Base-by-base conservation (phyloP, 805 yeast species). In the Candida multigemmis region DNA sequence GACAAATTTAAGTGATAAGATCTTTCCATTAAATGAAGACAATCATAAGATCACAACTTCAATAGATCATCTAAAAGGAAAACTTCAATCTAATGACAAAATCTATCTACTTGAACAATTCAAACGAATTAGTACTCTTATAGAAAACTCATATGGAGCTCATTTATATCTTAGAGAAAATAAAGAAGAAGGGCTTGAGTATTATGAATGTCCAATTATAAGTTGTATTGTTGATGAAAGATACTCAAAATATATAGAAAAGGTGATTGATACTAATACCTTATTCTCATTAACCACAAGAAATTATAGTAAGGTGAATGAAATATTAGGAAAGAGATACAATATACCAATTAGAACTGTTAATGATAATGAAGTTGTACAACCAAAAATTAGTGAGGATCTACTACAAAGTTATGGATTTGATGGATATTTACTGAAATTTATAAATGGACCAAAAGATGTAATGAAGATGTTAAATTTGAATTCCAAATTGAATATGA, bases 351-450 rank as follows among this genome's bases (percentile, higher is more conserved):
- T 77, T 27, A 72, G 85, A 64, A 68, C 74, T 1, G 37, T 42
- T 34, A 31, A 47, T 32, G 17, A 30, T 24, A 9, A 30, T 26
- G 26, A 31, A n/a, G 34, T 35, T 22, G 60, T 28, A 34, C 20
- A 24, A 29, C 46, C 38, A 5, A 39, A 41, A 3, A 34, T 44
- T 22, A 33, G 47, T 2, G 23, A 31, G 2, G 58, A 57, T 6
- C 44, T 63, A 25, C 39, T 85, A 2, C 41, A 36, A 16, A 19
- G 31, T 0, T 49, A 59, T 13, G 95, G 95, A 0, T 86, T 91
- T 48, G 94, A 82, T 30, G 91, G 94, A 1, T 83, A 72, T 42
- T 38, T 86, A 14, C 50, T 68, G 2, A 96, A 91, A 40, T 72
- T 72, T 35, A 42, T 89, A 3, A 50, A 54, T 3, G 97, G 95